Percentiles rank a stretch among this genome's conserved stretches.
Conservation (phyloP, 2,329 filamentous ascomycete genomes). For the Cladosporium halotolerans region DNA sequence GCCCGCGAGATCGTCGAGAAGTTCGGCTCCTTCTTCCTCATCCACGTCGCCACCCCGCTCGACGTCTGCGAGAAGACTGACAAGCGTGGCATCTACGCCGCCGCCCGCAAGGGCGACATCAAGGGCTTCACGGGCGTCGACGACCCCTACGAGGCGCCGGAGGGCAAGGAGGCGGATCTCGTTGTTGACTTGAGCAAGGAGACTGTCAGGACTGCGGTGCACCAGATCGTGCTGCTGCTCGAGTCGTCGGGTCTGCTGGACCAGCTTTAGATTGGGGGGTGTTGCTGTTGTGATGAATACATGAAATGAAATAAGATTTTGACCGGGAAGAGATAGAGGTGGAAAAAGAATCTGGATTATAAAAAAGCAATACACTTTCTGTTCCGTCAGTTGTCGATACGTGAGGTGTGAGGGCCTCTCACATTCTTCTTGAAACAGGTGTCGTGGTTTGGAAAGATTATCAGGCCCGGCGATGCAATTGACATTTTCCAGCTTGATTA, state of each 20-base stretch:
- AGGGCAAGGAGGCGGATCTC: conserved; percentile 76
- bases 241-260: conserved; percentile 87
- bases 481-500: too few species aligned
- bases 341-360: too few species aligned
- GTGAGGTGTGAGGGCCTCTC: too few species aligned
- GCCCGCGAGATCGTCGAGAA: conserved; percentile 83
- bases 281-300: not conserved
- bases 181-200: conserved; percentile 80
- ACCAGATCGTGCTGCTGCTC: conserved; percentile 90
- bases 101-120: conserved; percentile 81
- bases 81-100: conserved; percentile 80
- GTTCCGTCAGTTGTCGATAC: too few species aligned
- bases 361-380: too few species aligned
- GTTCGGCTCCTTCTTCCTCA: conserved; percentile 84
- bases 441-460: too few species aligned
- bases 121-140: conserved; percentile 98
- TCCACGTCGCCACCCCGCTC: conserved; percentile 89
- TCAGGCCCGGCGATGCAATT: too few species aligned
- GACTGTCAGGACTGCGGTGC: conserved; percentile 84
- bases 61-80: conserved; percentile 94
- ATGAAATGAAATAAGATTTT: too few species aligned
- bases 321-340: too few species aligned
- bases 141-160: conserved; percentile 85
- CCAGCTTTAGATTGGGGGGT: conserved; percentile 36
- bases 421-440: too few species aligned